phyloP scores from a whole-genome alignment of 108 stramenopile genomes.

The Skeletonema potamos region DNA sequence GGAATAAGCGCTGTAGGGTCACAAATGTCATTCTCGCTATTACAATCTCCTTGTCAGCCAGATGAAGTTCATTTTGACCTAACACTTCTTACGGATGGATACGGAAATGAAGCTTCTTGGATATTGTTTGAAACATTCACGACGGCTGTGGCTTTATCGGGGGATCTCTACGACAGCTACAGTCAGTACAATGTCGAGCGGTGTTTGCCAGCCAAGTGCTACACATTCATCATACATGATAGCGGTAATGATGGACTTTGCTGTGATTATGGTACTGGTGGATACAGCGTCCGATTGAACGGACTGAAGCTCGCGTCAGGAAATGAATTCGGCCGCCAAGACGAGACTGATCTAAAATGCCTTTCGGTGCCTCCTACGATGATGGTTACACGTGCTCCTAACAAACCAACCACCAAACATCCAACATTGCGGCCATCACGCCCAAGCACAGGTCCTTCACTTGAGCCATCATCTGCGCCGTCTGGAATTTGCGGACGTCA shows the following conservation, averaged over 20 bases:
- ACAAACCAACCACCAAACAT: conserved; percentile 13
- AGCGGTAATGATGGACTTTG: conserved; percentile 40
- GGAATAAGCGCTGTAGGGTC: conserved; percentile 23
- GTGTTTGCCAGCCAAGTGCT: conserved; percentile 35
- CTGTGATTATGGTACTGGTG: conserved; percentile 24
- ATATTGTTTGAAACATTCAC: conserved; percentile 6
- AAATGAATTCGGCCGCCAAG: conserved; percentile 13
- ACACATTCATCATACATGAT: conserved; percentile 30
- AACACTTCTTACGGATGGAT: conserved; percentile 26
- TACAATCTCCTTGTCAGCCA: conserved; percentile 32
- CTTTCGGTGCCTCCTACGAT: conserved; percentile 16
- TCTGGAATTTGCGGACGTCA: conserved; percentile 7
- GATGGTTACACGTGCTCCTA: conserved; percentile 18
- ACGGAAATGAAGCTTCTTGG: conserved; percentile 36
- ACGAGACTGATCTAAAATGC: conserved; percentile 12
- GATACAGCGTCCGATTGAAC: conserved; percentile 33
- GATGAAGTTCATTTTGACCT: conserved; percentile 34
- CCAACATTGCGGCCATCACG: conserved; percentile 11
- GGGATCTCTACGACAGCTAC: conserved; percentile 16
- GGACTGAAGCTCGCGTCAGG: conserved; percentile 35
- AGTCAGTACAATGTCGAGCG: not conserved
- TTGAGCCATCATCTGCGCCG: not conserved
- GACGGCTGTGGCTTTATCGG: conserved; percentile 11
- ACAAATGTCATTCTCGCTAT: conserved; percentile 33
- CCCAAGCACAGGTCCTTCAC: conserved; percentile 6